These are phyloP conservation scores for Chloranthus sessilifolius DNA, from an alignment of 164 flowering plant genomes.

Conservation along the genomic window DNA sequence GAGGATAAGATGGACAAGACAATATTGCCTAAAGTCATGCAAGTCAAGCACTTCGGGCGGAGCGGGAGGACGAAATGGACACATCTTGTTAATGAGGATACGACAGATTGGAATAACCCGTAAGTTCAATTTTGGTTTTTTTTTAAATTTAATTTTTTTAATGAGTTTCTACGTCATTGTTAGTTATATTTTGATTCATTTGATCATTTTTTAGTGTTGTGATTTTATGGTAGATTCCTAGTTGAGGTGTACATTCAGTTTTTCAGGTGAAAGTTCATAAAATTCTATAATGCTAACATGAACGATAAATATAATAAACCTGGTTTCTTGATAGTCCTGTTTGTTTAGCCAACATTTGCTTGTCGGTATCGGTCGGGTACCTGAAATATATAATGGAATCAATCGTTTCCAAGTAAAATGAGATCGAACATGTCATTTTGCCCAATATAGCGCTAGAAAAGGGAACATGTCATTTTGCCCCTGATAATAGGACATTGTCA, in stretches of 20 bases:
- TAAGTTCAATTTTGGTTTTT: conserved; percentile 44
- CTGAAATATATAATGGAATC: conserved; percentile 39
- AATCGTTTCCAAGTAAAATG: too few species aligned
- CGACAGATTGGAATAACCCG: conserved; percentile 96
- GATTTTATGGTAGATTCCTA: too few species aligned
- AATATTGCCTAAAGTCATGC: conserved; percentile 91
- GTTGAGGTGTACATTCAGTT: too few species aligned
- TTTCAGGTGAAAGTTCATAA: too few species aligned
- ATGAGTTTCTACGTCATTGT: neutral
- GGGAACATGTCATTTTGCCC: too few species aligned
- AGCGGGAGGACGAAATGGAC: conserved; percentile 98
- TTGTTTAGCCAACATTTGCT: conserved; percentile 80
- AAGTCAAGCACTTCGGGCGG: conserved; percentile 93
- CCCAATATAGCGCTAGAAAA: too few species aligned
- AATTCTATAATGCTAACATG: too few species aligned
- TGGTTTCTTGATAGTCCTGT: conserved; percentile 86
- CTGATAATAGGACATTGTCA: too few species aligned
- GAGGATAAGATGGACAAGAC: conserved; percentile 88
- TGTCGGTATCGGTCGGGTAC: conserved; percentile 85
- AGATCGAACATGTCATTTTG: too few species aligned
- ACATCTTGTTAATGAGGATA: conserved; percentile 92
- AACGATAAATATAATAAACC: too few species aligned
- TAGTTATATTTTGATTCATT: too few species aligned
- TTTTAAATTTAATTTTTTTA: neutral
- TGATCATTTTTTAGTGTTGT: too few species aligned